These are phyloP conservation scores for Aspergillus hiratsukae DNA, from an alignment of 2,329 filamentous ascomycete species.

Conservation along the genomic window DNA sequence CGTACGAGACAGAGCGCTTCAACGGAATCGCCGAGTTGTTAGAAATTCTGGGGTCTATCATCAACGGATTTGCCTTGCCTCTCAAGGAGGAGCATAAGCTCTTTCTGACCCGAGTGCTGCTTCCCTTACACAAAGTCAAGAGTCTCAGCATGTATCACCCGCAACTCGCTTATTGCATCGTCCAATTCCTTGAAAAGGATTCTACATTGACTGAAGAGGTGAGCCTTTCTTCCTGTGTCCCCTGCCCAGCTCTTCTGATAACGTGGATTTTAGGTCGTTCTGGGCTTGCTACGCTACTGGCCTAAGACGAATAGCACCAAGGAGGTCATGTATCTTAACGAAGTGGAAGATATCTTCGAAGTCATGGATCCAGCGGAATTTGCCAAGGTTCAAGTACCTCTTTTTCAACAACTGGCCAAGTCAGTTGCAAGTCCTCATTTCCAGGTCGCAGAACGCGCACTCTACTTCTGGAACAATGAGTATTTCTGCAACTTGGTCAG, in stretches of 20 bases:
- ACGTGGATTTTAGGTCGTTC: conserved; percentile 63
- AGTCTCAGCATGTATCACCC: conserved; percentile 99
- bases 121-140: conserved; percentile 97
- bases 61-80: conserved; percentile 95
- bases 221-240: conserved; percentile 26
- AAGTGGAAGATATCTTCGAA: conserved; percentile 98
- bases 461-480: conserved; percentile 99
- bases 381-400: conserved; percentile 93
- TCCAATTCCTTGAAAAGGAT: conserved; percentile 97
- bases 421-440: conserved; percentile 98
- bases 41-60: conserved; percentile 96
- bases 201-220: conserved; percentile 95
- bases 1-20: conserved; percentile 97
- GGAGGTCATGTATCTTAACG: conserved; percentile 99
- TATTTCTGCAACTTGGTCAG: conserved; percentile 99
- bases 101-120: conserved; percentile 86
- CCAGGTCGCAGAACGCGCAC: conserved; percentile 89
- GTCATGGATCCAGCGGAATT: conserved; percentile 99
- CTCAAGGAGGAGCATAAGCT: conserved; percentile 98
- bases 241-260: conserved; percentile 4
- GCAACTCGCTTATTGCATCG: conserved; percentile 96
- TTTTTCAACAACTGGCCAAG: conserved; percentile 96
- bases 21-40: conserved; percentile 96
- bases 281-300: conserved; percentile 94
- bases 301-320: conserved; percentile 99